Evolutionary conservation across 192 early-diverging fungal species (phyloP), one percentile per base, ranked within the genome.

Genomic region (Backusella psychrophila): DNA sequence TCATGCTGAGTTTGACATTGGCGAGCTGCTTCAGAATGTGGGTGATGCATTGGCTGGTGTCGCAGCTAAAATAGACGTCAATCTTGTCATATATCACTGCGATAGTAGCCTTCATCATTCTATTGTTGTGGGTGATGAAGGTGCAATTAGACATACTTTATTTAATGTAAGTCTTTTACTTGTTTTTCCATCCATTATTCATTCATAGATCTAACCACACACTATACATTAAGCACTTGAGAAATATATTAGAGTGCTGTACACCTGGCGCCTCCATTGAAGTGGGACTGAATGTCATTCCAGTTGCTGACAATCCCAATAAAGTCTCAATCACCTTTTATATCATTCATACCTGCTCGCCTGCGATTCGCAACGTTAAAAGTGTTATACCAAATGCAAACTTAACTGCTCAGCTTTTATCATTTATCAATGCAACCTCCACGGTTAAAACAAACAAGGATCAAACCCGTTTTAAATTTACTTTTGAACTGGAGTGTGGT

Each of bases 21-120:
- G 88, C 21, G 86, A 89, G 34, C 70, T 89, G 70, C 71, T 89
- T 0, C 88, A 90, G 77, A 82, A 79, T 56, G 76, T 90, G 4
- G 89, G 87, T 19, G 89, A 90, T 79, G 80, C 86, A n/a, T 74
- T 89, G 44, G 85, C 89, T 26, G 89, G 88, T 42, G 73, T 83
- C n/a, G 87, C 88, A 8, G 78, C 85, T 17, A 69, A 83, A 17
- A 77, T 88, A 26, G 83, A 84, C 12, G 85, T 90, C 31, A 85
- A 89, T 49, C 77, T 90, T 34, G 87, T 89, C 23, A 81, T 89
- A 33, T 89, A 87, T 56, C 89, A 89, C 39, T 79, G 81, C 0
- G 84, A 89, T 38, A 86, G 88, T 80, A 85, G 63, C 15, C 63
- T 90, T 19, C 80, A 87, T 68, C 87, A 90, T 75, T 74, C 81